These are phyloP conservation scores for Calycina herbarum DNA, from an alignment of 2,329 filamentous ascomycete genomes.

Conservation along the genomic window DNA sequence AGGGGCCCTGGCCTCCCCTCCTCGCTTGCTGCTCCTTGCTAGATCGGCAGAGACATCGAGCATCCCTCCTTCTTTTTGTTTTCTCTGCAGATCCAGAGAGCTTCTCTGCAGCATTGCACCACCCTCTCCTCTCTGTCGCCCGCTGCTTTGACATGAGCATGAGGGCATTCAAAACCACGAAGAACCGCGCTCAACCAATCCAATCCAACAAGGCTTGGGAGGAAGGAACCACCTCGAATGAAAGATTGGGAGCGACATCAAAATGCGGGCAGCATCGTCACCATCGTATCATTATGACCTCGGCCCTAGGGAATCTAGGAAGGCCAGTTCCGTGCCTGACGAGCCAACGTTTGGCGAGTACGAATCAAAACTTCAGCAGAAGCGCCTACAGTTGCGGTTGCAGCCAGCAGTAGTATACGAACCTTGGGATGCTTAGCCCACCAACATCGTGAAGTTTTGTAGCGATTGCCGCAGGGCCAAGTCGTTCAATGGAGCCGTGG, in stretches of 20 bases:
- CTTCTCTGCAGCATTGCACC: neutral
- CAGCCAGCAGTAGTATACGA: neutral
- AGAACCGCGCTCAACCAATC: neutral
- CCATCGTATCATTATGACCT: neutral
- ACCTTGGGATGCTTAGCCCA: neutral
- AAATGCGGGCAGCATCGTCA: slow-evolving; percentile 5
- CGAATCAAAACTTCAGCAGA: neutral
- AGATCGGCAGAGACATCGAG: neutral
- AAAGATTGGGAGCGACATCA: neutral
- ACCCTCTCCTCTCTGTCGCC: neutral
- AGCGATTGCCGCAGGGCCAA: neutral
- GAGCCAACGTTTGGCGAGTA: neutral
- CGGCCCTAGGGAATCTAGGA: neutral
- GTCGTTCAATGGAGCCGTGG: neutral
- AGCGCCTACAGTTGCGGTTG: neutral
- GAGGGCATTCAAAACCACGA: slow-evolving; percentile 2
- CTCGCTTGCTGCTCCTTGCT: neutral
- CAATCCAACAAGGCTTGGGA: neutral
- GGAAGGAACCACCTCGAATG: neutral
- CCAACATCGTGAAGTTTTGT: neutral
- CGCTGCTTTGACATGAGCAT: neutral
- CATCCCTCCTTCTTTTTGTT: slow-evolving; percentile 9
- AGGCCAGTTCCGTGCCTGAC: neutral
- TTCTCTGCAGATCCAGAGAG: slow-evolving; percentile 6
- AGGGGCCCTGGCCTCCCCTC: neutral